These are phyloP conservation scores for Cryptococcus hybrid DNA, from an alignment of 1,284 basidiomycete species.

Conservation along the genomic window DNA sequence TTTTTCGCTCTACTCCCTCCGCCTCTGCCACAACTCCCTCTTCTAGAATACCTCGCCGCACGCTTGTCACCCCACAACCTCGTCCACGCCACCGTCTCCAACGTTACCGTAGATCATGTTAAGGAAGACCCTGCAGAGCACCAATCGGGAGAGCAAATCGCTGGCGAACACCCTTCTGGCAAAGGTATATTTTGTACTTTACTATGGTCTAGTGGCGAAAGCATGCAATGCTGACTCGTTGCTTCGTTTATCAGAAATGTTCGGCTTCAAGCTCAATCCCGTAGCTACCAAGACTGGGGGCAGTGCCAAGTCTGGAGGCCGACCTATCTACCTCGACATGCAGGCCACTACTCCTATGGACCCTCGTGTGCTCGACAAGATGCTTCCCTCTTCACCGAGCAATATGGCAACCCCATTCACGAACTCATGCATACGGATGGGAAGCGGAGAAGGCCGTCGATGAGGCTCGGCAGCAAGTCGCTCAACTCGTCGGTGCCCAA, in stretches of 20 bases:
- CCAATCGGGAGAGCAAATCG: conserved; percentile 27
- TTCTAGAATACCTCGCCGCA: conserved; percentile 15
- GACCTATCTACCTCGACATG: conserved; percentile 95
- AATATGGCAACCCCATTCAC: conserved; percentile 96
- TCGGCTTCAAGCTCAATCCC: conserved; percentile 78
- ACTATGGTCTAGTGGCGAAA: background rate
- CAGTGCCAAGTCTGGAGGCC: conserved; percentile 61
- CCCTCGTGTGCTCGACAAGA: conserved; percentile 93
- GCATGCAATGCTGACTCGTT: background rate
- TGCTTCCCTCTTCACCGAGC: conserved; percentile 94
- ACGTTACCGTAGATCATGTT: conserved; percentile 22
- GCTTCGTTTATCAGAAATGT: conserved; percentile 60
- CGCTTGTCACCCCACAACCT: conserved; percentile 30
- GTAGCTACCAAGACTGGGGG: conserved; percentile 62
- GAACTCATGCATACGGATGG: conserved; percentile 99
- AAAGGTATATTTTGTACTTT: conserved; percentile 23
- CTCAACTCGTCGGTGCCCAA: conserved; percentile 89
- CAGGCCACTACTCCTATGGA: conserved; percentile 99
- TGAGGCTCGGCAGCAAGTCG: conserved; percentile 86
- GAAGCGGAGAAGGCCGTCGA: conserved; percentile 95
- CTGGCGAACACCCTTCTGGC: conserved; percentile 18
- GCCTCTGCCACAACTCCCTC: conserved; percentile 9
- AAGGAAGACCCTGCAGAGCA: conserved; percentile 35
- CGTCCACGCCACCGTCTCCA: conserved; percentile 27
- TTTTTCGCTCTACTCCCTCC: conserved; percentile 11